Conservation (phyloP, 345 rosid species). For the Populus deltoides region DNA sequence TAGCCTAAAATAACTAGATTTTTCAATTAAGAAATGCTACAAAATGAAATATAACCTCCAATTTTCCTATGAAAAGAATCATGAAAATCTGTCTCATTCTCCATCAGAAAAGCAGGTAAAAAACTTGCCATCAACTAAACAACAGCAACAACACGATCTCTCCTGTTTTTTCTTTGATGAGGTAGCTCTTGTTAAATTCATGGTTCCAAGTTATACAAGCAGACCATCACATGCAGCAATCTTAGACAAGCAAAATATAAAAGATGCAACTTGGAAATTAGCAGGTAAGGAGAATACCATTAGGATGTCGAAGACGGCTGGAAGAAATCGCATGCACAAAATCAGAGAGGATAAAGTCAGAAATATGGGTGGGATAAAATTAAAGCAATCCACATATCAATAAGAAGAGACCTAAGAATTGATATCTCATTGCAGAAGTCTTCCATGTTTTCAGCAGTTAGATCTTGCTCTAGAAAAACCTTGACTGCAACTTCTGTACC, state of each 20-base stretch:
- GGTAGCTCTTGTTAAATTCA: not conserved
- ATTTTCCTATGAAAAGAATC: not conserved
- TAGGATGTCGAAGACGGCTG: conserved; percentile 98
- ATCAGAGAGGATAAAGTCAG: conserved; percentile 28
- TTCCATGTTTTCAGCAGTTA: conserved; percentile 94
- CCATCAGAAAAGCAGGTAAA: not conserved
- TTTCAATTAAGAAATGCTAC: not conserved
- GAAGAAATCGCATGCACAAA: conserved; percentile 30
- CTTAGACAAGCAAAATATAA: not conserved
- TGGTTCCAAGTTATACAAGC: not conserved
- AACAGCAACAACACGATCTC: not conserved
- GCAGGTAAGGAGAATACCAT: conserved; percentile 53
- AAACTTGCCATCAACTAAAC: not conserved
- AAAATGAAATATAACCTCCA: not conserved
- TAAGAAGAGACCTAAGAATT: conserved; percentile 67
- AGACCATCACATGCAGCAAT: not conserved
- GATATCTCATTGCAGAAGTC: conserved; percentile 98
- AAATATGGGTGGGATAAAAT: conserved; percentile 24
- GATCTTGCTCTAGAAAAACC: conserved; percentile 94
- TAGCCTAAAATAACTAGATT: not conserved
- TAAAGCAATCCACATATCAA: conserved; percentile 18
- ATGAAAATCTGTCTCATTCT: not conserved
- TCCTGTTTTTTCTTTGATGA: not conserved
- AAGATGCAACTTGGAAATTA: not conserved
- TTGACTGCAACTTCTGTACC: conserved; percentile 98